These are phyloP conservation scores for Sporisorium graminicola DNA, from an alignment of 1,284 basidiomycete species.

Conservation along the genomic window DNA sequence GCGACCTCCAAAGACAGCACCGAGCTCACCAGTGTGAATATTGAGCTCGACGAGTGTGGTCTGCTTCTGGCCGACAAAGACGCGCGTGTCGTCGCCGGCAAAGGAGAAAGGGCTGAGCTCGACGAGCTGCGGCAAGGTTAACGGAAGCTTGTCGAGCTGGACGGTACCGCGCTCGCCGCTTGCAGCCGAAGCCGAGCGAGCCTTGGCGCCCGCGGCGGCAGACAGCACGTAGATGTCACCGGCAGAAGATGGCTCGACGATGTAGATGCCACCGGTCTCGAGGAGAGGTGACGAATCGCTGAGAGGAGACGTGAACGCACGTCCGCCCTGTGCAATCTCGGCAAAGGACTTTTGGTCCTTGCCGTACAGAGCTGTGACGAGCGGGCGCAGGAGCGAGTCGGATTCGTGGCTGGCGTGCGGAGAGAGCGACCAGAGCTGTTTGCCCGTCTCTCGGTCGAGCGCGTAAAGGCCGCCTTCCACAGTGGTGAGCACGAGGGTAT, in stretches of 20 bases:
- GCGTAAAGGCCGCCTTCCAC: slow-evolving; percentile 92
- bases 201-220: slow-evolving; percentile 60
- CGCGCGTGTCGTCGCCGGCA: slow-evolving; percentile 77
- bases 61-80: slow-evolving; percentile 87
- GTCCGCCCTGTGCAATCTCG: slow-evolving; percentile 50
- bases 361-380: slow-evolving; percentile 60
- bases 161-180: slow-evolving; percentile 39
- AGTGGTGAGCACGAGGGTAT: slow-evolving; percentile 84
- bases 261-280: slow-evolving; percentile 80
- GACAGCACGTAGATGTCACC: slow-evolving; percentile 88
- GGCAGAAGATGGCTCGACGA: slow-evolving; percentile 85
- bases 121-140: slow-evolving; percentile 86
- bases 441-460: slow-evolving; percentile 82
- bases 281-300: slow-evolving; percentile 70
- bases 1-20: slow-evolving; percentile 77
- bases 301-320: slow-evolving; percentile 35
- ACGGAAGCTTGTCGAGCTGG: slow-evolving; percentile 79
- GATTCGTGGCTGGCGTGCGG: slow-evolving; percentile 42
- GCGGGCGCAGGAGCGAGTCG: slow-evolving; percentile 52
- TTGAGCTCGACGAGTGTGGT: slow-evolving; percentile 84
- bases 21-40: slow-evolving; percentile 83
- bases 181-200: slow-evolving; percentile 11
- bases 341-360: slow-evolving; percentile 57
- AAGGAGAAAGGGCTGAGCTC: slow-evolving; percentile 87
- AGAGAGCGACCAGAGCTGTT: slow-evolving; percentile 58